Evolutionary conservation across 1,139 yeast genomes (phyloP), one percentile per base, ranked within the genome.

Genomic region (Pichia sp.): DNA sequence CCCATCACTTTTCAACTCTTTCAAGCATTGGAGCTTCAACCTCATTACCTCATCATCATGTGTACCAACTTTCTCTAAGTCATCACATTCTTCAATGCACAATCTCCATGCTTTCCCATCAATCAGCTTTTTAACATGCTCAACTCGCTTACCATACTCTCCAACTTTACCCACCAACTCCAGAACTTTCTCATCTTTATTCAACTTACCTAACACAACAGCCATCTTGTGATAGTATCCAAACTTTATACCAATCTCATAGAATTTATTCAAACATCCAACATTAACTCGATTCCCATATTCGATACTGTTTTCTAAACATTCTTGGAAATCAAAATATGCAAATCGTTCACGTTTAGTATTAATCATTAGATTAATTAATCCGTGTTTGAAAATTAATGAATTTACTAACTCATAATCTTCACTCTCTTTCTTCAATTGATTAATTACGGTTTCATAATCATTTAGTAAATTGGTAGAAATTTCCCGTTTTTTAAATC

Each of bases 271-370:
- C 7, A 32, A 32, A 32, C 36, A 32, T 11, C 83, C 83, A 48
- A 68, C 65, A 48, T 72, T 74, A 34, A 78, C 56, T 47, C 73
- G 36, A 12, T 30, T 29, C 73, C 35, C 36, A 27, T 16, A 34
- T 3, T 39, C 27, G 23, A 36, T 26, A 23, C 39, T 46, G 7
- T 9, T 40, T 12, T 36, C 56, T 46, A 79, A 61, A 26, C 79
- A 74, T 29, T 55, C 56, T 44, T 68, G 65, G 49, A 80, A 72
- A 58, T 77, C 81, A 3, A 61, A 60, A 9, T 77, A 67, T 0
- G 85, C 81, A 36, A 66, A 65, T 7, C 58, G 50, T 25, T 75
- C 80, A 53, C 71, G 74, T 40, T 74, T 73, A 53, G 79, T 59
- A 39, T 32, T 32, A 32, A 32, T 32, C 36, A 73, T 69, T 50